Conservation (phyloP, 371 early-diverging fungal genomes). For the Dinochytrium kinnereticum region DNA sequence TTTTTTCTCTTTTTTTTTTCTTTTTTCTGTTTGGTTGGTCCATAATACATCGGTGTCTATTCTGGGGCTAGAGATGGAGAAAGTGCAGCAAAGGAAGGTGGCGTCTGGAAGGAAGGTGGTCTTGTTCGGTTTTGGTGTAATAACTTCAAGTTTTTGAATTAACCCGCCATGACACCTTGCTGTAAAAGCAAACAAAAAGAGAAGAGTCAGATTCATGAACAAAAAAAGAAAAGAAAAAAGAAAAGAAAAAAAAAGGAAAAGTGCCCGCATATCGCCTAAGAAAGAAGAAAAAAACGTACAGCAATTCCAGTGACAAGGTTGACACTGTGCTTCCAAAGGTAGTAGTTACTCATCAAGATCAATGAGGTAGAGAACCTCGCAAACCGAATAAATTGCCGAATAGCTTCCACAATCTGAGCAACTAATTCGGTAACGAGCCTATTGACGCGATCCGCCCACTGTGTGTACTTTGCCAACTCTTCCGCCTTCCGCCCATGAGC, state of each 20-base stretch:
- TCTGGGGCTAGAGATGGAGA: no score
- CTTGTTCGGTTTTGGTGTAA: background rate
- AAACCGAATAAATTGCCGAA: constrained; percentile 49
- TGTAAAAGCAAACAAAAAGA: background rate
- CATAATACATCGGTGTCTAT: no score
- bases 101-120: background rate
- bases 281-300: no score
- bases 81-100: background rate
- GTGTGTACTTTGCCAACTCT: constrained; percentile 46
- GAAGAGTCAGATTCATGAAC: background rate
- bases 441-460: constrained; percentile 52
- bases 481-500: constrained; percentile 44
- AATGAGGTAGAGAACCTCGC: constrained; percentile 53
- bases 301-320: constrained; percentile 39
- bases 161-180: constrained; percentile 15
- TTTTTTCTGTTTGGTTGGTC: no score
- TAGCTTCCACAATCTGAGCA: constrained; percentile 49
- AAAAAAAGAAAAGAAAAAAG: background rate
- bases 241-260: background rate
- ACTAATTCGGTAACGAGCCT: constrained; percentile 49
- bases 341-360: constrained; percentile 53
- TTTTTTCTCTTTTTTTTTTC: no score
- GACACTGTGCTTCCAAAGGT: constrained; percentile 51
- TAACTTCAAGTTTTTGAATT: background rate
- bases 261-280: background rate